Conservation (phyloP, 176 grass and related monocot genomes). For the Elymus sibiricus region DNA sequence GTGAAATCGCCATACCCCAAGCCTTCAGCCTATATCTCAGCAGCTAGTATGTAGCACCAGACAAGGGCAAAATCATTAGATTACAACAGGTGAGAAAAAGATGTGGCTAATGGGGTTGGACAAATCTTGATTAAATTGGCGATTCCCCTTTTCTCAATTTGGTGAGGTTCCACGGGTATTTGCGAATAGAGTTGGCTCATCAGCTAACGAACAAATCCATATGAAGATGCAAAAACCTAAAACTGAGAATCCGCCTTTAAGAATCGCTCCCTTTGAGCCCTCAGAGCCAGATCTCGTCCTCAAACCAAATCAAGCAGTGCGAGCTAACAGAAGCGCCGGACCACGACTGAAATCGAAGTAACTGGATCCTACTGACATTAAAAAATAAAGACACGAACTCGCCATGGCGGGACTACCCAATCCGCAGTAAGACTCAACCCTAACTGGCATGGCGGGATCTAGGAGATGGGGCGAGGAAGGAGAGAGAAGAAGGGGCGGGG, state of each 20-base stretch:
- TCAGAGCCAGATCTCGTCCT: neutral
- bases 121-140: neutral
- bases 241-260: neutral
- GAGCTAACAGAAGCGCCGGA: neutral
- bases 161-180: neutral
- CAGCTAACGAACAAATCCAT: neutral
- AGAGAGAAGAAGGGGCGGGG: neutral
- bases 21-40: neutral
- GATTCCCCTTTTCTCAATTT: neutral
- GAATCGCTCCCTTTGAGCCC: neutral
- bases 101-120: neutral
- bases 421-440: neutral
- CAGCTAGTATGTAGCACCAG: neutral
- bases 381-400: neutral
- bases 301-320: neutral
- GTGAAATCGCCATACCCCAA: neutral
- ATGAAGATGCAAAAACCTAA: neutral
- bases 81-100: neutral
- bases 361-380: neutral
- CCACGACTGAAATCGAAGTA: neutral
- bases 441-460: neutral
- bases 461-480: neutral
- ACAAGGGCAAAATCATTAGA: neutral
- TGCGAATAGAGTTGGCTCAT: neutral
- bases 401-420: neutral